phyloP scores from a whole-genome alignment of 2,329 filamentous ascomycete species.

The Tolypocladium tropicale region DNA sequence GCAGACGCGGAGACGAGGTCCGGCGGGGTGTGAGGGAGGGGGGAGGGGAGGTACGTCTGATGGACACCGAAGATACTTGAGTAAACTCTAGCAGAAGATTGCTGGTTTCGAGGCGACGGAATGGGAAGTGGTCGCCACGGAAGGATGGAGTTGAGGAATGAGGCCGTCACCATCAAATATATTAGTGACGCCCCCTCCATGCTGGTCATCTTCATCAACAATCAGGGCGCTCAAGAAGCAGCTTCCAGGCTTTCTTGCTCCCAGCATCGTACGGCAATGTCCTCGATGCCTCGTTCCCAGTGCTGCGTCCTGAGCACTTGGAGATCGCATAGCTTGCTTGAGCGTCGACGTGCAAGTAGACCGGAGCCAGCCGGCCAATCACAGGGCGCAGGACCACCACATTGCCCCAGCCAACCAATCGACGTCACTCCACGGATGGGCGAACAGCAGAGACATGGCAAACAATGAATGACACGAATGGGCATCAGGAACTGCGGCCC shows the following conservation, averaged over 20 bases:
- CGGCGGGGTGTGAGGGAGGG: neutral
- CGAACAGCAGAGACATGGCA: neutral
- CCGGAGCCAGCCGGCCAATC: slow-evolving; percentile 3
- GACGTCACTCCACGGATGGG: neutral
- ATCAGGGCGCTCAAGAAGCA: too few relatives aligned
- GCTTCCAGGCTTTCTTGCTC: too few relatives aligned
- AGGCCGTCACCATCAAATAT: neutral
- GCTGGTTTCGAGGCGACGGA: neutral
- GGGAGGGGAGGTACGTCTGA: neutral
- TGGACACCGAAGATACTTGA: neutral
- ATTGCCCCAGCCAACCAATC: slow-evolving; percentile 5
- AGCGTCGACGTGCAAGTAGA: neutral
- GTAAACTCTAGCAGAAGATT: too few relatives aligned
- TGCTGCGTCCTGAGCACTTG: neutral
- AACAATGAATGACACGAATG: neutral
- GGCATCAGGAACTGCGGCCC: neutral
- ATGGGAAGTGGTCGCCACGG: neutral
- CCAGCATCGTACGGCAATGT: neutral
- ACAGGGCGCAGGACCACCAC: slow-evolving; percentile 2
- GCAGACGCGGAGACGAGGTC: slow-evolving; percentile 6
- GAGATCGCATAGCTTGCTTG: neutral
- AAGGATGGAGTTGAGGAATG: neutral
- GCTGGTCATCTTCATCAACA: neutral
- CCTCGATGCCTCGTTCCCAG: neutral
- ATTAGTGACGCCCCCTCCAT: neutral